A percentile compares a stretch with the other conserved stretches of the same genome.
Evolutionary conservation across 2,329 filamentous ascomycete genomes (phyloP).

Genomic region (Cladosporium sp.): DNA sequence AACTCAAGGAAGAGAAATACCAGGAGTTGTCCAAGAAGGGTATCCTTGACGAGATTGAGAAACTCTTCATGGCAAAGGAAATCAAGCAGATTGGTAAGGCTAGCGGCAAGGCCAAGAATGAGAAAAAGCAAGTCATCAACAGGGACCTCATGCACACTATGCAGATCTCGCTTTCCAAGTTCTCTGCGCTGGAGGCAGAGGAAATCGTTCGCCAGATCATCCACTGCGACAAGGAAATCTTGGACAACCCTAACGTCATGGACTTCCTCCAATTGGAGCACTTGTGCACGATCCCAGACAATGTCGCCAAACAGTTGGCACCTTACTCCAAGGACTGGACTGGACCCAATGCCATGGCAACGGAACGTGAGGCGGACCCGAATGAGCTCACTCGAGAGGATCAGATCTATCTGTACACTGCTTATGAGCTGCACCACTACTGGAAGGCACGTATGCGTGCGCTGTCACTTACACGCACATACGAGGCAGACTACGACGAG

Average conservation of each 20-base stretch:
- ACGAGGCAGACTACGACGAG: conserved; percentile 86
- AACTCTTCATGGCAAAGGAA: conserved; percentile 95
- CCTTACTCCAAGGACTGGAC: conserved; percentile 98
- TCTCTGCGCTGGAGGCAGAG: conserved; percentile 77
- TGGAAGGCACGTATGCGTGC: conserved; percentile 98
- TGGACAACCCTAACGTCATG: conserved; percentile 91
- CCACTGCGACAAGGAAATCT: conserved; percentile 82
- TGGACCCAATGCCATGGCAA: conserved; percentile 73
- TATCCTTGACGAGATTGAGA: conserved; percentile 95
- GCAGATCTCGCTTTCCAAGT: conserved; percentile 91
- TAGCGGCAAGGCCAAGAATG: conserved; percentile 67
- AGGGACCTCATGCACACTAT: conserved; percentile 84
- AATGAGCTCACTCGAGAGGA: conserved; percentile 86
- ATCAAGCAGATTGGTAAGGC: conserved; percentile 75
- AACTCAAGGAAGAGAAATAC: conserved; percentile 93
- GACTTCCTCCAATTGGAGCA: conserved; percentile 93
- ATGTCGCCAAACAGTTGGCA: conserved; percentile 83
- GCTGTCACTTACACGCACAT: conserved; percentile 75
- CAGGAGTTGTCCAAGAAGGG: conserved; percentile 88
- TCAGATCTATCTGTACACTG: conserved; percentile 89
- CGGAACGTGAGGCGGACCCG: conserved; percentile 80
- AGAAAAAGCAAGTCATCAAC: conserved; percentile 97
- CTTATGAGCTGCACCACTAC: conserved; percentile 93
- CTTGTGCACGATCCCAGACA: conserved; percentile 87
- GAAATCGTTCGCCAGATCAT: conserved; percentile 91